Conservation (phyloP, 2,329 filamentous ascomycete species). For the Calonectria pteridis region DNA sequence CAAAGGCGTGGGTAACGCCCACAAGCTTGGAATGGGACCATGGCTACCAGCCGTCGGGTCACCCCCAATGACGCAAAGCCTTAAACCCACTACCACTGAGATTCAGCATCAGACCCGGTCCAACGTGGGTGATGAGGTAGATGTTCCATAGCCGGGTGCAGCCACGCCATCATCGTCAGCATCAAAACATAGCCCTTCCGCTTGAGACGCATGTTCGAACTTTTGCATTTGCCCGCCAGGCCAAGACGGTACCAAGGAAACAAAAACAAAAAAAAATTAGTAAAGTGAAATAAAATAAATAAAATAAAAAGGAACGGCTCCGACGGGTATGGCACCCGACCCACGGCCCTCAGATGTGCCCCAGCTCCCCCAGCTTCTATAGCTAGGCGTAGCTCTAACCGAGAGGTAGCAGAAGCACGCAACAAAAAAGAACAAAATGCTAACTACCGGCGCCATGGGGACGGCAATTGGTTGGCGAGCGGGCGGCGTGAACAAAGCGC, state of each 20-base stretch:
- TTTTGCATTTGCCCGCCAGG: slow-evolving; percentile 1
- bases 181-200: slow-evolving; percentile 8
- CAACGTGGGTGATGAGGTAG: slow-evolving; percentile 24
- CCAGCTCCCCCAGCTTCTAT: too few species aligned
- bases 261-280: neutral
- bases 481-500: slow-evolving; percentile 20
- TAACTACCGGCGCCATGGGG: slow-evolving; percentile 28
- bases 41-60: slow-evolving; percentile 25
- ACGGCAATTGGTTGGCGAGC: slow-evolving; percentile 26
- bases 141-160: slow-evolving; percentile 23
- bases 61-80: slow-evolving; percentile 41
- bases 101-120: slow-evolving; percentile 29
- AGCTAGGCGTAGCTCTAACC: neutral
- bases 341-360: neutral
- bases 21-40: slow-evolving; percentile 32
- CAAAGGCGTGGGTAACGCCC: neutral
- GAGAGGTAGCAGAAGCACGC: slow-evolving; percentile 5
- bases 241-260: neutral
- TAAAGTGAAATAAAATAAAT: too few species aligned
- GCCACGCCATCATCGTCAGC: slow-evolving; percentile 41
- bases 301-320: neutral
- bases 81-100: slow-evolving; percentile 23
- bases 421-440: slow-evolving; percentile 5
- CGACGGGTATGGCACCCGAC: slow-evolving; percentile 7
- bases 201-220: slow-evolving; percentile 7